Conservation (phyloP, 768 basidiomycete species). For the Clitopilus passeckerianus region DNA sequence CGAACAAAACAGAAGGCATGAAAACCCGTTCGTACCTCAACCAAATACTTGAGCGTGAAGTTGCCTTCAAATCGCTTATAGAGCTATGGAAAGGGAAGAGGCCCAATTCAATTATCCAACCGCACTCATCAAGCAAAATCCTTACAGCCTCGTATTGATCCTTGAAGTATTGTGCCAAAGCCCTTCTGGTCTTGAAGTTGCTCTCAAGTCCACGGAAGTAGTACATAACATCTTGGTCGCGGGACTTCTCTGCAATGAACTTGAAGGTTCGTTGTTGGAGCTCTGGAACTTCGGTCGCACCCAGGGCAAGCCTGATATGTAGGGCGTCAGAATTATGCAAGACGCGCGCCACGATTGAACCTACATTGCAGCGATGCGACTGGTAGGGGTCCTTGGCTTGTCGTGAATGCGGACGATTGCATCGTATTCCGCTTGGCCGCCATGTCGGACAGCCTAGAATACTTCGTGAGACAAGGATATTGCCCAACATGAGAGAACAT, state of each 20-base stretch:
- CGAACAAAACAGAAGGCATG: neutral
- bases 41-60: slow-evolving; percentile 47
- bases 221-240: slow-evolving; percentile 59
- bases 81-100: slow-evolving; percentile 30
- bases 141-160: slow-evolving; percentile 62
- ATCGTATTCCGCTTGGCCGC: slow-evolving; percentile 72
- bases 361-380: slow-evolving; percentile 68
- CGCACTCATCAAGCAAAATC: slow-evolving; percentile 2
- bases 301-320: slow-evolving; percentile 54
- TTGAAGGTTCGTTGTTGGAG: slow-evolving; percentile 61
- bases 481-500: slow-evolving; percentile 11
- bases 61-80: slow-evolving; percentile 69
- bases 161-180: slow-evolving; percentile 58
- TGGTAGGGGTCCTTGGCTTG: slow-evolving; percentile 69
- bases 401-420: slow-evolving; percentile 64
- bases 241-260: slow-evolving; percentile 48
- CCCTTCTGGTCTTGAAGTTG: slow-evolving; percentile 53
- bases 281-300: slow-evolving; percentile 47
- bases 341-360: slow-evolving; percentile 10
- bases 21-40: slow-evolving; percentile 41
- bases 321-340: neutral
- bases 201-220: slow-evolving; percentile 54
- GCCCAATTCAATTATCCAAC: neutral
- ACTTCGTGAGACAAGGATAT: slow-evolving; percentile 1
- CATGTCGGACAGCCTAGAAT: slow-evolving; percentile 63